A percentile compares a stretch with the other conserved stretches of the same genome.
phyloP scores from a whole-genome alignment of 495 filamentous ascomycete species.

The Daldinia vernicosa region DNA sequence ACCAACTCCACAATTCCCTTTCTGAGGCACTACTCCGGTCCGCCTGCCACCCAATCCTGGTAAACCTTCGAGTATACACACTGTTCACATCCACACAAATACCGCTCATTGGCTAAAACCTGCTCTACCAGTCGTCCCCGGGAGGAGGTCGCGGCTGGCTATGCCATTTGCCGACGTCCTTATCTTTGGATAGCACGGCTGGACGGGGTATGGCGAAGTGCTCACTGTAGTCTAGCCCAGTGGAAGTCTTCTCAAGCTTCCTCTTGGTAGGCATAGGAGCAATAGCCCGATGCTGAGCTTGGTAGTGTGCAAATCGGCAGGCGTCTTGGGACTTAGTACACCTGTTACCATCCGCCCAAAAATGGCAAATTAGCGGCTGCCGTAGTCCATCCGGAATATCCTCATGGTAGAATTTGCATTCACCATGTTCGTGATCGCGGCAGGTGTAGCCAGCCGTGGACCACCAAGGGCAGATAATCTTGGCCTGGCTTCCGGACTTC shows the following conservation, averaged over 20 bases:
- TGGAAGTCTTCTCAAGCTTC: constrained; percentile 7
- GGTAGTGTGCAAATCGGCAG: constrained; percentile 31
- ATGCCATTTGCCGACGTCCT: background rate
- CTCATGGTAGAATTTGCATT: constrained; percentile 19
- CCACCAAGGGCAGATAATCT: constrained; percentile 40
- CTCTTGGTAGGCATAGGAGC: constrained; percentile 26
- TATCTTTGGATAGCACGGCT: background rate
- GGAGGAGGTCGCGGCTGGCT: background rate
- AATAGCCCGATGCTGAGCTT: constrained; percentile 1
- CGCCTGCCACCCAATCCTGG: too few species aligned
- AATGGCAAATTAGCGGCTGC: constrained; percentile 29
- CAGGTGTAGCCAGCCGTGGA: constrained; percentile 7
- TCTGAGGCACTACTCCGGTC: too few species aligned
- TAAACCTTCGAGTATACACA: too few species aligned
- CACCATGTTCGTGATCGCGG: constrained; percentile 10
- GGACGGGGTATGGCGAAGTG: background rate
- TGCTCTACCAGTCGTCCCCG: background rate
- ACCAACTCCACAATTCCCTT: too few species aligned
- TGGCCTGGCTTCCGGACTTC: background rate
- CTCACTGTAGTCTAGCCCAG: background rate
- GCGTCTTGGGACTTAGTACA: constrained; percentile 16
- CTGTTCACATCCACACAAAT: background rate
- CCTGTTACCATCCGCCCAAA: constrained; percentile 23
- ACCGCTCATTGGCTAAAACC: background rate
- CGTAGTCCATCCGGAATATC: constrained; percentile 14